These are phyloP conservation scores for Misopates orontium DNA, from an alignment of 257 asterid species.

Conservation along the genomic window DNA sequence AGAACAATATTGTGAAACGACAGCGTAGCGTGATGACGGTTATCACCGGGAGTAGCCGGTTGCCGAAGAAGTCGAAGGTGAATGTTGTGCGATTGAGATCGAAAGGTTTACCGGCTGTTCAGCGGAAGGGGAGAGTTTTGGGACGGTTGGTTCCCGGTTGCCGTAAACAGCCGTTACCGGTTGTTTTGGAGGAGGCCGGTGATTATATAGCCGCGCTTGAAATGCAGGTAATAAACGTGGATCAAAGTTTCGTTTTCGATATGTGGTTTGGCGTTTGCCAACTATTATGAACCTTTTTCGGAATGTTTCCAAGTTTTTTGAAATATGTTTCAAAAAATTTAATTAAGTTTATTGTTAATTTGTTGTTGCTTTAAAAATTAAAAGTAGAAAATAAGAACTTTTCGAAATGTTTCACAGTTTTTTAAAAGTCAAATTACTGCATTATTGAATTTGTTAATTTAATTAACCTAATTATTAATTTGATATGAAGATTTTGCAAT, in stretches of 20 bases:
- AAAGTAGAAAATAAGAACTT: too few relatives aligned
- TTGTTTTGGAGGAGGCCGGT: conserved; percentile 77
- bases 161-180: conserved; percentile 82
- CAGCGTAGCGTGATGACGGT: conserved; percentile 48
- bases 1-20: conserved; percentile 43
- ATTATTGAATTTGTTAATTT: too few relatives aligned
- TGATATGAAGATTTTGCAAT: not conserved
- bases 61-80: conserved; percentile 64
- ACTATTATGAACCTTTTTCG: not conserved
- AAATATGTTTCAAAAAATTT: not conserved
- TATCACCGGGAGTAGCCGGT: conserved; percentile 47
- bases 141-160: conserved; percentile 90
- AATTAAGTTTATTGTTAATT: too few relatives aligned
- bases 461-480: too few relatives aligned
- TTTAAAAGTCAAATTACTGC: too few relatives aligned
- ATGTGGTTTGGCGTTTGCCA: not conserved
- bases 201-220: conserved; percentile 94
- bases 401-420: too few relatives aligned
- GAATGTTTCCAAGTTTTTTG: not conserved
- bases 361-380: too few relatives aligned
- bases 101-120: conserved; percentile 75
- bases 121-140: conserved; percentile 67
- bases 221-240: conserved; percentile 57
- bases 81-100: conserved; percentile 59
- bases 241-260: too few relatives aligned